These are phyloP conservation scores for Guillardia theta DNA, from an alignment of 78 protist genomes.

Conservation along the genomic window DNA sequence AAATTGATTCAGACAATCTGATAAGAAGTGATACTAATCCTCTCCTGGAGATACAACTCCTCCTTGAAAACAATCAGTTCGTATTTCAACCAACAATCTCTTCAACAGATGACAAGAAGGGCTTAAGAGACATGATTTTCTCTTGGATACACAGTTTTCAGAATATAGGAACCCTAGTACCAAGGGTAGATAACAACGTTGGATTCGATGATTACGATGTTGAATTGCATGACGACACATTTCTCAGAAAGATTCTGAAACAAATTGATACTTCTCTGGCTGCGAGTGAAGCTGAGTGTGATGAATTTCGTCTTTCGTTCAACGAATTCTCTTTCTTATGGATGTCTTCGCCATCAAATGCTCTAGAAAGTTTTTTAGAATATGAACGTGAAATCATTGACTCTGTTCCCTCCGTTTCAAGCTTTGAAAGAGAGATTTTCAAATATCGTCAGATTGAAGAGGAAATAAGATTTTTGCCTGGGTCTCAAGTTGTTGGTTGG, in stretches of 20 bases:
- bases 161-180: conserved; percentile 14
- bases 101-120: neutral
- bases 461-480: neutral
- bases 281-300: neutral
- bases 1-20: conserved; percentile 42
- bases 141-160: conserved; percentile 23
- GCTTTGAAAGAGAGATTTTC: conserved; percentile 50
- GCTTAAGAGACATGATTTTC: neutral
- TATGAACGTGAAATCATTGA: neutral
- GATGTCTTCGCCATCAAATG: neutral
- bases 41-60: conserved; percentile 38
- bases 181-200: conserved; percentile 43
- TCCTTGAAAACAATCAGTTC: neutral
- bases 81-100: neutral
- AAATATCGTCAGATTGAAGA: neutral
- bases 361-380: conserved; percentile 12
- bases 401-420: neutral
- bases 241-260: neutral
- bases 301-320: neutral
- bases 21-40: neutral
- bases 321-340: conserved; percentile 12
- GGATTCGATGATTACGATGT: conserved; percentile 42
- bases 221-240: conserved; percentile 15
- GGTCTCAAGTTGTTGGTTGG: conserved; percentile 23
- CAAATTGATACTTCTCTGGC: neutral